These are phyloP conservation scores for Luffa aegyptiaca DNA, from an alignment of 306 rosid species.

Conservation along the genomic window DNA sequence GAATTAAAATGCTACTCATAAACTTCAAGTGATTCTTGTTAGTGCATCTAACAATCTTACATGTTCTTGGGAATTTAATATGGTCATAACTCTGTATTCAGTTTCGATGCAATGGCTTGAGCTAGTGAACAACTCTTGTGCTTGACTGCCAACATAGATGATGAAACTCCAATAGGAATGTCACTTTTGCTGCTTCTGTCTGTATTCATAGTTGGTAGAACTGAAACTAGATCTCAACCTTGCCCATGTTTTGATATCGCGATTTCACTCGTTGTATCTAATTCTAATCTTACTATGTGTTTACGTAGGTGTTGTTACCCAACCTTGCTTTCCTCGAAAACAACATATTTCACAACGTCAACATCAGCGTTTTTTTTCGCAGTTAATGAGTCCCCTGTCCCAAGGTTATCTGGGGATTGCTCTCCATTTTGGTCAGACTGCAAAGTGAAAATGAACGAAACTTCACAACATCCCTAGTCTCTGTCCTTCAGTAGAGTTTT, in stretches of 20 bases:
- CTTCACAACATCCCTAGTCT: not conserved
- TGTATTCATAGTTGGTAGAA: not conserved
- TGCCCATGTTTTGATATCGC: not conserved
- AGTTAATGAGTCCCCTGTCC: not conserved
- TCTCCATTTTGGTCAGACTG: not conserved
- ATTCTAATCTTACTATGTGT: not conserved
- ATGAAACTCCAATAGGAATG: not conserved
- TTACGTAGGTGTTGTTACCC: not conserved
- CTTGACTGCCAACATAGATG: not conserved
- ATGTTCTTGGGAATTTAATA: not conserved
- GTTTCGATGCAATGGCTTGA: not conserved
- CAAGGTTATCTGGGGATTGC: not conserved
- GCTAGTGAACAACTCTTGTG: not conserved
- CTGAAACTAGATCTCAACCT: not conserved
- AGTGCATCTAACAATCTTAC: not conserved
- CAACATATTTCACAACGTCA: not conserved
- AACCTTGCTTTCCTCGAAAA: not conserved
- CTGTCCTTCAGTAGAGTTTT: not conserved
- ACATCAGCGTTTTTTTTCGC: not conserved
- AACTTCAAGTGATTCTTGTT: no score
- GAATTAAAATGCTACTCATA: no score
- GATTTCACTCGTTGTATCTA: not conserved
- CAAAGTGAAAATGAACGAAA: not conserved
- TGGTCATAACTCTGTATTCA: not conserved
- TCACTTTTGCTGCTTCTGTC: not conserved